Conservation (phyloP, 108 stramenopile genomes). For the Skeletonema grethae region DNA sequence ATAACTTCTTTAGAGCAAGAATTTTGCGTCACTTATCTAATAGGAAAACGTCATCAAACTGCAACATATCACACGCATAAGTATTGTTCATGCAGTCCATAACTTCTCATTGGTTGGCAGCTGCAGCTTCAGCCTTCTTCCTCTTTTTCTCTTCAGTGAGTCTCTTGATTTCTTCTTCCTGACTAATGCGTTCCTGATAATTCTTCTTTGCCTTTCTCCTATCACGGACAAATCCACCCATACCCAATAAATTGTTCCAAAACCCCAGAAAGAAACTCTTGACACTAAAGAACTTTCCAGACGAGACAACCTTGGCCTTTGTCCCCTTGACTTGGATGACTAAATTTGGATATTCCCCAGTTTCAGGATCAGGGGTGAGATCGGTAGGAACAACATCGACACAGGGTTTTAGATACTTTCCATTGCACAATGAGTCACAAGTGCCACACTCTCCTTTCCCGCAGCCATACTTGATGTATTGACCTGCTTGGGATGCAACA, state of each 20-base stretch:
- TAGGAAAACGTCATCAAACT: too few relatives aligned
- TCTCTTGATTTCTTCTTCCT: constrained; percentile 66
- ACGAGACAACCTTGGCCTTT: constrained; percentile 58
- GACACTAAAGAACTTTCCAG: constrained; percentile 76
- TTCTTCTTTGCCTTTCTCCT: constrained; percentile 70
- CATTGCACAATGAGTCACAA: constrained; percentile 79
- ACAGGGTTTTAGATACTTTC: constrained; percentile 87
- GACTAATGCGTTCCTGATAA: constrained; percentile 70
- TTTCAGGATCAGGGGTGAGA: constrained; percentile 26
- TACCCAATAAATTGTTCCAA: constrained; percentile 84
- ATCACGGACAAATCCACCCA: constrained; percentile 82
- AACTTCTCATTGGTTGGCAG: neutral
- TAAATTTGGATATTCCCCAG: constrained; percentile 44
- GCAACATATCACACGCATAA: too few relatives aligned
- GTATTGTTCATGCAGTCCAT: neutral
- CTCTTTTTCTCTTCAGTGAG: constrained; percentile 63
- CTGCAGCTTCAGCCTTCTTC: constrained; percentile 34
- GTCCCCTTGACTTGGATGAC: constrained; percentile 68
- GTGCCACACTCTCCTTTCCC: constrained; percentile 94
- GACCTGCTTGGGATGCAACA: constrained; percentile 86
- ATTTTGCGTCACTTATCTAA: neutral
- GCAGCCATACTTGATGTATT: constrained; percentile 91
- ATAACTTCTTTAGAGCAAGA: neutral
- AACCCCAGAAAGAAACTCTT: constrained; percentile 82
- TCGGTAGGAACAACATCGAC: constrained; percentile 61